Conservation (phyloP, 2,329 filamentous ascomycete genomes). For the Trichoderma breve region DNA sequence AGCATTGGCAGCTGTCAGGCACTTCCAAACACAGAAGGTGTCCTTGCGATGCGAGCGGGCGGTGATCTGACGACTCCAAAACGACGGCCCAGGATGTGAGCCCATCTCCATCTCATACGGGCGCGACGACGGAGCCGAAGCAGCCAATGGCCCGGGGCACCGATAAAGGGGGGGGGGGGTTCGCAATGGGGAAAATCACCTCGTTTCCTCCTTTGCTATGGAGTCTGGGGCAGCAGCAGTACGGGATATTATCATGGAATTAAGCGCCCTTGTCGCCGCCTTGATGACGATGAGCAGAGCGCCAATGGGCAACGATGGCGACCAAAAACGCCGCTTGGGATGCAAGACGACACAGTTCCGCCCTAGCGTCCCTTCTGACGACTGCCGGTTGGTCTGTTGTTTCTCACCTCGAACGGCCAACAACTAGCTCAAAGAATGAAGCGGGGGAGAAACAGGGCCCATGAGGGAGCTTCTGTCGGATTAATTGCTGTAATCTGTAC, state of each 20-base stretch:
- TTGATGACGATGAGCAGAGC: background rate
- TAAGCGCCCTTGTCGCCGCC: conserved; percentile 1
- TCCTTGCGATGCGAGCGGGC: background rate
- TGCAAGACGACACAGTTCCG: background rate
- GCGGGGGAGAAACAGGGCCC: background rate
- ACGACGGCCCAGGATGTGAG: background rate
- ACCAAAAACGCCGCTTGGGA: background rate
- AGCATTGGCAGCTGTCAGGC: background rate
- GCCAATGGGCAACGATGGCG: background rate
- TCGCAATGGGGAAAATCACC: background rate
- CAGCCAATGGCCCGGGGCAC: background rate
- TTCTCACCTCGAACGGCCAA: background rate
- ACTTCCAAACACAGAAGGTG: conserved; percentile 1
- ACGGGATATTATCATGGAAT: background rate
- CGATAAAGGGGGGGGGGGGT: background rate
- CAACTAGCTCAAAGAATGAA: background rate
- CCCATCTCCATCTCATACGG: background rate
- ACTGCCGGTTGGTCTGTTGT: background rate
- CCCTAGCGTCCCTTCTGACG: background rate
- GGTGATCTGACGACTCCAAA: conserved; percentile 1
- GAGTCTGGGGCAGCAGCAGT: background rate
- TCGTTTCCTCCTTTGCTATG: background rate
- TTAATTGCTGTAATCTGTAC: background rate
- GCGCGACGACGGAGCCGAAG: background rate
- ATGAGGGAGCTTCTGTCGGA: background rate